Base-by-base conservation (phyloP, 106 monocot species). In the Platanthera guangdongensis region DNA sequence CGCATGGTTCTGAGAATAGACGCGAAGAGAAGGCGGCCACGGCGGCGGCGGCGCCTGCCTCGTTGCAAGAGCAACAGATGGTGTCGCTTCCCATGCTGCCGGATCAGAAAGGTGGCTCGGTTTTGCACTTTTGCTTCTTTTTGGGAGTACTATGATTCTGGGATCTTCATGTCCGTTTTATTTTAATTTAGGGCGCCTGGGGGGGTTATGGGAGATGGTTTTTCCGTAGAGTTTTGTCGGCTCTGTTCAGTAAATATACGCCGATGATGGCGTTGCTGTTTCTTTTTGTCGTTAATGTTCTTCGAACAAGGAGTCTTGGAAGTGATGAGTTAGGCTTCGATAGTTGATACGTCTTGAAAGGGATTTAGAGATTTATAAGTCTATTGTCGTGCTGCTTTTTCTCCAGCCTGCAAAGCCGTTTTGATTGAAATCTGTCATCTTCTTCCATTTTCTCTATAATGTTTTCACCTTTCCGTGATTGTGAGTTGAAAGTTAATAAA, bases 21-120 rank as follows among this genome's bases (percentile, higher is more conserved):
- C 73, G 45, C 18, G 74, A 16, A 55, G 78, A 73, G 64, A 78
- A 81, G 0, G 69, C 53, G 13, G 6, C 59, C 16, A 47, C 7
- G 71, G 48, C 22, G 46, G 52, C 51, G 73, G 68, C 69, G 50
- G 68, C 25, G 18, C 48, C 49, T 45, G 28, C 68, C 4, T 47
- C 50, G 6, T 74, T 73, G 14, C 75, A 21, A 18, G 76, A 71
- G 3, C 49, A 54, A 11, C 77, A 51, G 71, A 72, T 54, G 21
- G 54, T 8, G 71, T 69, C 68, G 83, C 65, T 19, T 30, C 65
- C 65, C 5, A 22, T 30, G 65, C 65, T 30, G 65, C 11, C 65
- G 25, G 65, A 65, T 65, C 65, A 57, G 55, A 47, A 70, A 79
- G 78, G 78, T 79, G 11, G 30, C 65, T 32, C 3, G 65, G 15